Conservation (phyloP, 345 rosid species). For the Arabidopsis thaliana region DNA sequence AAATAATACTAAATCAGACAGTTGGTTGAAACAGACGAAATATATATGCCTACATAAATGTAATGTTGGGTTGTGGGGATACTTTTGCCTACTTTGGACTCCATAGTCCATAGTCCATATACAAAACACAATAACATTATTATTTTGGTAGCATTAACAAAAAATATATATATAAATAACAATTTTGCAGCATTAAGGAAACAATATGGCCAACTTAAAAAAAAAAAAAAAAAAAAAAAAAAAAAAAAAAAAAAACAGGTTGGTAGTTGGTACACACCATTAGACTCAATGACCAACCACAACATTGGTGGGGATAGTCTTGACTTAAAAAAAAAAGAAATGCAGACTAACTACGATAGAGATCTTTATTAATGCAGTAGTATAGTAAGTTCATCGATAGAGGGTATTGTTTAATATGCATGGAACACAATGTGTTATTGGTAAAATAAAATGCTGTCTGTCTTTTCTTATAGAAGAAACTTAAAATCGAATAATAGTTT, state of each 20-base stretch:
- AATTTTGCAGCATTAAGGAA: background rate
- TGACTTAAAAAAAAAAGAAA: no score
- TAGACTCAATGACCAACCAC: background rate
- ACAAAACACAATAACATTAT: no score
- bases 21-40: constrained; percentile 38
- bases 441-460: constrained; percentile 32
- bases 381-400: constrained; percentile 18
- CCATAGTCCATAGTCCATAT: background rate
- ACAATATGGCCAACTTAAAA: no score
- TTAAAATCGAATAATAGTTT: background rate
- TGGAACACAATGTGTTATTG: constrained; percentile 39
- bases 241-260: background rate
- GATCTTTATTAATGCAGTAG: background rate
- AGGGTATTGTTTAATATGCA: constrained; percentile 22
- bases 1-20: background rate
- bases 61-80: constrained; percentile 37
- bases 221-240: background rate
- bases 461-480: constrained; percentile 16
- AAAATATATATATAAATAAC: background rate
- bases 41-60: constrained; percentile 17
- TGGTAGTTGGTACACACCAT: constrained; percentile 15
- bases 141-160: no score
- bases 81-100: constrained; percentile 38
- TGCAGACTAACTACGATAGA: background rate
- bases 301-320: background rate